Percentiles rank a stretch among this genome's conserved stretches.
These are phyloP conservation scores for Litsea cubeba DNA, from an alignment of 164 flowering plant genomes.

Conservation along the genomic window DNA sequence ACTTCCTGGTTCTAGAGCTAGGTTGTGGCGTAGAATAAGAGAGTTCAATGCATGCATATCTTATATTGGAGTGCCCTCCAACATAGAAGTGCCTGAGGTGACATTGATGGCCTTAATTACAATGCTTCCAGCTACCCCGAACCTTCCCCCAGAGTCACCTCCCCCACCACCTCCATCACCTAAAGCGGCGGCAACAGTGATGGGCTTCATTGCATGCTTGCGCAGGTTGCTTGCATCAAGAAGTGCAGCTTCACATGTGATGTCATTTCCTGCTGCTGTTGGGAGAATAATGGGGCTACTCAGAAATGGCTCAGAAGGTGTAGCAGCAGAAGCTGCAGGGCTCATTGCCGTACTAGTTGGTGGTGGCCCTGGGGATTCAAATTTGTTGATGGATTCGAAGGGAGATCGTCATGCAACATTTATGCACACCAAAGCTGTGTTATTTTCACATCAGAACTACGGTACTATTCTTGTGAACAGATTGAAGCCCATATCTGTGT, in stretches of 20 bases:
- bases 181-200: constrained; percentile 96
- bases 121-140: constrained; percentile 92
- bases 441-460: constrained; percentile 70
- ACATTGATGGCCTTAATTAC: constrained; percentile 95
- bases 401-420: constrained; percentile 93
- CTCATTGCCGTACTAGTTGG: constrained; percentile 88
- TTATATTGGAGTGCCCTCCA: constrained; percentile 79
- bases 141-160: constrained; percentile 86
- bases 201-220: constrained; percentile 85
- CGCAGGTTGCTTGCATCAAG: constrained; percentile 81
- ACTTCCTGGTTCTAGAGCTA: constrained; percentile 96
- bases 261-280: constrained; percentile 99
- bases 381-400: constrained; percentile 64
- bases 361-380: constrained; percentile 87
- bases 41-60: constrained; percentile 96
- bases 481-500: constrained; percentile 87
- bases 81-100: constrained; percentile 91
- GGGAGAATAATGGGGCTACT: constrained; percentile 96
- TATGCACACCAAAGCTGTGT: constrained; percentile 90
- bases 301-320: constrained; percentile 98
- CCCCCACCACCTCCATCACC: constrained; percentile 98
- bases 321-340: constrained; percentile 92
- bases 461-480: constrained; percentile 75
- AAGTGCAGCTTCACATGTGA: constrained; percentile 93
- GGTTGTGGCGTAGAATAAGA: constrained; percentile 94